Conservation (phyloP, 352 stramenopile species). For the Phytophthora litchii region DNA sequence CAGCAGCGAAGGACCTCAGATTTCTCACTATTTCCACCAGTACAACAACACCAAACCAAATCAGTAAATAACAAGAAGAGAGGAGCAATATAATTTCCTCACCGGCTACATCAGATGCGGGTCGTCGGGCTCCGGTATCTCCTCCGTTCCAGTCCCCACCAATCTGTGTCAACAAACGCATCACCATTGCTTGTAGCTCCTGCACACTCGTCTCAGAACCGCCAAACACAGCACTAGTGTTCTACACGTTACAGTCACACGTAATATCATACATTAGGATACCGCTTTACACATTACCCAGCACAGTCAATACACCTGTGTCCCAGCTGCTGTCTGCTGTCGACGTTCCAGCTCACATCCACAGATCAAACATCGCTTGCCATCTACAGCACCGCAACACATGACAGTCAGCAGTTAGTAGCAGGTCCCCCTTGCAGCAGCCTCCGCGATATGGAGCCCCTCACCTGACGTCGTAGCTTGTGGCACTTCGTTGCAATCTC, state of each 20-base stretch:
- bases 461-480: slow-evolving; percentile 56
- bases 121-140: slow-evolving; percentile 39
- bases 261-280: slow-evolving; percentile 2
- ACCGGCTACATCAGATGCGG: slow-evolving; percentile 63
- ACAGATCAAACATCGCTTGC: slow-evolving; percentile 69
- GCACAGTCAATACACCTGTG: background rate
- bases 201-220: slow-evolving; percentile 27
- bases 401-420: background rate
- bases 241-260: slow-evolving; percentile 6
- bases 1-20: slow-evolving; percentile 63
- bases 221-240: slow-evolving; percentile 1
- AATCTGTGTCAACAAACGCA: slow-evolving; percentile 44
- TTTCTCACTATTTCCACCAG: slow-evolving; percentile 45
- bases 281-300: background rate
- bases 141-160: slow-evolving; percentile 38
- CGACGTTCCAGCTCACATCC: slow-evolving; percentile 56
- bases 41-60: slow-evolving; percentile 2
- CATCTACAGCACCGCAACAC: slow-evolving; percentile 34
- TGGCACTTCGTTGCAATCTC: slow-evolving; percentile 67
- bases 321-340: slow-evolving; percentile 1
- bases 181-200: slow-evolving; percentile 52
- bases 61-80: slow-evolving; percentile 5
- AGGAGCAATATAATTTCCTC: background rate
- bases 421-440: background rate
- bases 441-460: background rate